Base-by-base conservation (phyloP, 192 early-diverging fungal genomes). In the Coemansia pectinata region DNA sequence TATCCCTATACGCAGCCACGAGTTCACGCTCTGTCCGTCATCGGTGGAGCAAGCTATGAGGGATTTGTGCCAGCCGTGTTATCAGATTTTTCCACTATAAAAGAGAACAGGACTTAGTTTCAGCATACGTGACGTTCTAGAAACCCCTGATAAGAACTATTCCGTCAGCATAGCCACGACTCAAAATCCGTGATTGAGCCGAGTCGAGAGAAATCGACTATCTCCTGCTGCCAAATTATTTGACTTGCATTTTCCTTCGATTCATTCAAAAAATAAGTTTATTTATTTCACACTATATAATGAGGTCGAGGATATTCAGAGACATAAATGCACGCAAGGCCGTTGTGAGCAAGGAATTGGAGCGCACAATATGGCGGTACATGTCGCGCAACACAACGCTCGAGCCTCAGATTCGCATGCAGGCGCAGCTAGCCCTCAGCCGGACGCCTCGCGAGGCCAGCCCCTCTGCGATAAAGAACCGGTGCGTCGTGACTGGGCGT, bases 361-460 rank as follows among this genome's bases (percentile, higher is more conserved):
- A 87, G 67, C 88, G 92, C 52, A 89, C 90, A 65, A 88, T 90
- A 25, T 91, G 88, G 78, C 88, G 92, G 57, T 92, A 88, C 71
- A 74, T 94, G 62, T 89, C 89, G 44, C 88, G 89, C 69, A 94
- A 94, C 80, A 90, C 90, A 52, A 86, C 90, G 19, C 67, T 94
- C 34, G 87, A 88, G 47, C 84, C 90, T 40, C 88, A 87, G 73
- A 84, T 89, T 72, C 90, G 92, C 62, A 90, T 89, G 71, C 89
- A 92, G 70, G 92, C 92, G 23, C 92, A 92, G 71, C 75, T 91
- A 52, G 87, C 87, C 12, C 81, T 94, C 27, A 88, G 89, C 52
- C 84, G 88, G 42, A 86, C 87, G 59, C 89, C 91, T 17, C 83
- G 86, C 21, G 82, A 90, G 67, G 82, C 91, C 41, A 79, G 86